Base-by-base conservation (phyloP, 2,329 filamentous ascomycete genomes). In the Aspergillus brunneoviolaceus region DNA sequence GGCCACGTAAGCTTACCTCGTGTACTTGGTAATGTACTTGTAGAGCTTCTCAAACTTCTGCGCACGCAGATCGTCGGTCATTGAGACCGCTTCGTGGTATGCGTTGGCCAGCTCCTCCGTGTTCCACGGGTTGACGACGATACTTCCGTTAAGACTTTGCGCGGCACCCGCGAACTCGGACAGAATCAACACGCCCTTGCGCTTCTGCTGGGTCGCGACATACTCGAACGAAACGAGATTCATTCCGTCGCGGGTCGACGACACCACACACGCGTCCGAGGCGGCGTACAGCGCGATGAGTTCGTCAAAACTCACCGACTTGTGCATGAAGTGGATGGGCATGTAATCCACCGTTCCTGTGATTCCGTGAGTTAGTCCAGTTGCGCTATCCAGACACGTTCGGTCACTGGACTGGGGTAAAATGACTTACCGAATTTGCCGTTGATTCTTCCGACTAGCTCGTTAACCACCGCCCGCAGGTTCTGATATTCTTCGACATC, bases 401-500 rank as follows among this genome's bases (percentile, higher is more conserved):
- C 14, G 27, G 7, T 29, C 27, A 29, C 9, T 7, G 7, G 7
- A 45, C 48, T 12, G 12, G 31, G 39, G 21, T 4, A 16, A 42
- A 16, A 16, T n/a, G 23, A 61, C 65, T 56, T 53, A 68, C 66
- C 66, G 19, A 63, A 59, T 55, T 91, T 92, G 72, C 95, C 95
- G 73, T 99, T 99, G 80, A 99, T 98, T 63, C 94, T 87, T 42
- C 95, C 95, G 12, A 98, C 94, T 12, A 98, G 85, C 80, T 99
- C 95, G 75, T 98, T 99, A 72, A 97, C 93, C 4, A 96, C 92
- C 19, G 93, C 92, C 29, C 94, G 89, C 42, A 99, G 83, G 72
- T 98, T 97, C 76, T 98, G 94, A 74, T 99, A 98, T 74, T 98
- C 95, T 72, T 98, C 95, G 58, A 98, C 95, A 71, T 98, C 95